phyloP scores from a whole-genome alignment of 1,139 yeast genomes.

The Scheffersomyces cryptocercus region DNA sequence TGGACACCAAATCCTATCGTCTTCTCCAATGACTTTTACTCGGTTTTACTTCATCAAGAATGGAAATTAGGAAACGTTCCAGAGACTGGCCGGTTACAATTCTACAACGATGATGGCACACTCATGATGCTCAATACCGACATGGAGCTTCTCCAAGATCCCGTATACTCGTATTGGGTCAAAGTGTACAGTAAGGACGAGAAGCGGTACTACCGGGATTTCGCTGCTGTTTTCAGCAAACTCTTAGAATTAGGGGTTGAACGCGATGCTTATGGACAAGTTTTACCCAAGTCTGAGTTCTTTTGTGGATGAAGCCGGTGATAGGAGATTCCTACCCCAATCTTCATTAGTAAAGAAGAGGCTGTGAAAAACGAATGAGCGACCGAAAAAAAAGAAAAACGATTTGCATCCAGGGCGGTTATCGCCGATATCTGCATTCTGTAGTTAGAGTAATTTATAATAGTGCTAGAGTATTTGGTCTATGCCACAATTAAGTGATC shows the following conservation, averaged over 20 bases:
- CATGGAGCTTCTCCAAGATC: constrained; percentile 53
- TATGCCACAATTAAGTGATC: too few relatives aligned
- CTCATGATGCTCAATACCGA: constrained; percentile 73
- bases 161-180: constrained; percentile 49
- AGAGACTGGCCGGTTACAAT: constrained; percentile 42
- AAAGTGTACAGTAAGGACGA: constrained; percentile 57
- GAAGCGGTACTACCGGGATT: constrained; percentile 51
- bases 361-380: too few relatives aligned
- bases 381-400: too few relatives aligned
- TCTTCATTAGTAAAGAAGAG: too few relatives aligned
- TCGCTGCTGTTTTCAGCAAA: constrained; percentile 53
- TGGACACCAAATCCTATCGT: constrained; percentile 38
- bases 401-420: too few relatives aligned
- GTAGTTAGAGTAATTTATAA: too few relatives aligned
- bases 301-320: not conserved
- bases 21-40: constrained; percentile 41
- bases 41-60: constrained; percentile 26
- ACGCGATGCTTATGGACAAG: constrained; percentile 17
- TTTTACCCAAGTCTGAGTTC: constrained; percentile 9
- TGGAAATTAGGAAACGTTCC: constrained; percentile 40
- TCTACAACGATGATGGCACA: constrained; percentile 31
- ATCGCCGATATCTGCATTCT: too few relatives aligned
- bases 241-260: constrained; percentile 57
- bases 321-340: too few relatives aligned
- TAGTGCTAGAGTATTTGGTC: too few relatives aligned